A percentile compares a stretch with the other conserved stretches of the same genome.
phyloP scores from a whole-genome alignment of 176 grass and related monocot species.

The Poa pratensis region DNA sequence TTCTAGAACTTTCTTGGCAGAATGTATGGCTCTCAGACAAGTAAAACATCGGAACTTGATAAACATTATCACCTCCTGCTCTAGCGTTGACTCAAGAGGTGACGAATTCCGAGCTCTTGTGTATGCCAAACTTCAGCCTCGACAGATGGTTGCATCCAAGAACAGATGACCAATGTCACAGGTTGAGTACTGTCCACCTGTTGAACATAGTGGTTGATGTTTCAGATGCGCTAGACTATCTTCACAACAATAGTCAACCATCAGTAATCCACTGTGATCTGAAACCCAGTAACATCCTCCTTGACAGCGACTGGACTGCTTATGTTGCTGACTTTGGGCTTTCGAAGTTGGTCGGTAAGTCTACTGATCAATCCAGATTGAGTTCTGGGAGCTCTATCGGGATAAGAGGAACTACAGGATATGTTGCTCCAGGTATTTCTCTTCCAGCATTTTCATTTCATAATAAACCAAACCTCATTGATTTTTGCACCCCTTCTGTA shows the following conservation, averaged over 20 bases:
- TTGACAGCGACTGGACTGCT: conserved; percentile 45
- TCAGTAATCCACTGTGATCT: conserved; percentile 44
- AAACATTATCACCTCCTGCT: conserved; percentile 59
- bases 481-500: background rate
- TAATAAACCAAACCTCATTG: background rate
- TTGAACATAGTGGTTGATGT: conserved; percentile 58
- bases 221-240: conserved; percentile 45
- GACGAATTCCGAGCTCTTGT: conserved; percentile 65
- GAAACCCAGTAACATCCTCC: conserved; percentile 56
- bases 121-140: conserved; percentile 58
- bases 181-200: conserved; percentile 33
- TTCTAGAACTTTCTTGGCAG: conserved; percentile 54
- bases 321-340: conserved; percentile 51
- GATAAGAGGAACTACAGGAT: conserved; percentile 36
- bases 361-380: background rate
- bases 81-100: conserved; percentile 42
- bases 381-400: background rate
- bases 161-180: conserved; percentile 21
- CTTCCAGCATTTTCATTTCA: background rate
- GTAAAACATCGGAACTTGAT: conserved; percentile 62
- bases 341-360: conserved; percentile 29
- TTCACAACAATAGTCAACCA: conserved; percentile 42
- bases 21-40: conserved; percentile 55
- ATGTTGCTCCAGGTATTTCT: conserved; percentile 46
- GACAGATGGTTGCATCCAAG: conserved; percentile 59